phyloP scores from a whole-genome alignment of 2,329 filamentous ascomycete genomes.

The Dactylellina haptotyla region DNA sequence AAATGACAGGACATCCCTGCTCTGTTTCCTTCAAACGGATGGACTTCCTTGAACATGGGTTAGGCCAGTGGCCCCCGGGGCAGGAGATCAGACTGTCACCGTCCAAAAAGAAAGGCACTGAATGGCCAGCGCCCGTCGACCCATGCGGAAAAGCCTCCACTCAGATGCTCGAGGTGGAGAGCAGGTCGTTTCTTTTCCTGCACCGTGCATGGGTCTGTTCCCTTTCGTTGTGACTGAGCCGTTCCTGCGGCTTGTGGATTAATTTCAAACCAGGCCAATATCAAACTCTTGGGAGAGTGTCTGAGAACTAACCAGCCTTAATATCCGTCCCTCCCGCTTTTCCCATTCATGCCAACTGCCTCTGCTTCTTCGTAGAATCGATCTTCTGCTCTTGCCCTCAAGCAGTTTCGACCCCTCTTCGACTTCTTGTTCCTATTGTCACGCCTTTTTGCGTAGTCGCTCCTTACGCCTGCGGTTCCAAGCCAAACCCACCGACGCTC shows the following conservation, averaged over 20 bases:
- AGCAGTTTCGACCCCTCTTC: constrained; percentile 32
- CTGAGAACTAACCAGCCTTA: constrained; percentile 52
- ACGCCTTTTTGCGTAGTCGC: constrained; percentile 48
- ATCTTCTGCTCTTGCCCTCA: constrained; percentile 25
- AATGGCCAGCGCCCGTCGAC: constrained; percentile 27
- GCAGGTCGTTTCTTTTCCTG: constrained; percentile 54
- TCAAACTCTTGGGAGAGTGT: constrained; percentile 51
- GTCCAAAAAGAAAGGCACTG: constrained; percentile 40
- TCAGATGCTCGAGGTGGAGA: constrained; percentile 48
- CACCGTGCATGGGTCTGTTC: constrained; percentile 41
- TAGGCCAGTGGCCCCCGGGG: constrained; percentile 45
- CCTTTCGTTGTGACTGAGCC: constrained; percentile 46
- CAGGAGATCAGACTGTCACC: constrained; percentile 51
- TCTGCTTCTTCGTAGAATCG: constrained; percentile 23
- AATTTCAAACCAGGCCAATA: constrained; percentile 54
- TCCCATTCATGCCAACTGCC: constrained; percentile 27
- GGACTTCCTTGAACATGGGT: constrained; percentile 53
- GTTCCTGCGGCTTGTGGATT: constrained; percentile 54
- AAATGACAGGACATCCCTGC: constrained; percentile 30
- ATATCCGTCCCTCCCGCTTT: constrained; percentile 52
- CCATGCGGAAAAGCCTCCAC: constrained; percentile 43
- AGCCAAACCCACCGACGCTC: constrained; percentile 45
- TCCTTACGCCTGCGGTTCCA: constrained; percentile 38
- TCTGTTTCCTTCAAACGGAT: constrained; percentile 50
- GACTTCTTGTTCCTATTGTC: constrained; percentile 20